A percentile compares a stretch with the other conserved stretches of the same genome.
Conservation (phyloP, 306 rosid genomes). For the Herpetospermum pedunculosum region DNA sequence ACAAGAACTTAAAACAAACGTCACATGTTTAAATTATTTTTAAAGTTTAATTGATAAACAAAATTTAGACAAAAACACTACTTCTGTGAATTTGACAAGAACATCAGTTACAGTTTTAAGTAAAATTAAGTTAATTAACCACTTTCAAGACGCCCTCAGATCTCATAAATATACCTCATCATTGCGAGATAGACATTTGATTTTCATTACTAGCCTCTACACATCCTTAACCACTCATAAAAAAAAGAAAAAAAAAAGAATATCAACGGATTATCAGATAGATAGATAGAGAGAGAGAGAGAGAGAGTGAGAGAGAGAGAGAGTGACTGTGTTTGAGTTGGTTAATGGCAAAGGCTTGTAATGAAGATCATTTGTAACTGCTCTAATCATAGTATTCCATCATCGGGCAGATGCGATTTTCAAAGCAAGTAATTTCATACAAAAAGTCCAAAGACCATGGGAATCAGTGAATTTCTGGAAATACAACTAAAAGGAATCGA, state of each 20-base stretch:
- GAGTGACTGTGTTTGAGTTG: not conserved
- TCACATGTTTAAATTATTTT: not conserved
- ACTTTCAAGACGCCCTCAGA: conserved; percentile 1
- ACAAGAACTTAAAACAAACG: not conserved
- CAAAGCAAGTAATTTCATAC: not conserved
- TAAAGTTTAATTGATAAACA: not conserved
- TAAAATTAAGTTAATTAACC: not conserved
- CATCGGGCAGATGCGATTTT: conserved; percentile 7
- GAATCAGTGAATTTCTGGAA: not conserved
- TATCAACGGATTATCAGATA: not conserved
- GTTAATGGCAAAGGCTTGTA: conserved; percentile 8
- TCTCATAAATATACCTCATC: not conserved
- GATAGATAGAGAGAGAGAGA: not conserved
- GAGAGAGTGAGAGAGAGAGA: not conserved
- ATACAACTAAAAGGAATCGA: not conserved
- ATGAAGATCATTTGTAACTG: not conserved
- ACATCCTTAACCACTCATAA: conserved; percentile 1
- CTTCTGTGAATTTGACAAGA: not conserved
- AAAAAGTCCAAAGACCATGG: not conserved
- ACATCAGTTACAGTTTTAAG: not conserved
- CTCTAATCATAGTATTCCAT: not conserved
- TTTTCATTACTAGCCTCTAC: conserved; percentile 8
- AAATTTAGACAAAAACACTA: not conserved
- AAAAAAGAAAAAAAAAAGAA: not conserved
- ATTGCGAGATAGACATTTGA: not conserved